Evolutionary conservation across 1,284 basidiomycete species (phyloP), one percentile per base, ranked within the genome.

Genomic region (Rhodotorula sp.): DNA sequence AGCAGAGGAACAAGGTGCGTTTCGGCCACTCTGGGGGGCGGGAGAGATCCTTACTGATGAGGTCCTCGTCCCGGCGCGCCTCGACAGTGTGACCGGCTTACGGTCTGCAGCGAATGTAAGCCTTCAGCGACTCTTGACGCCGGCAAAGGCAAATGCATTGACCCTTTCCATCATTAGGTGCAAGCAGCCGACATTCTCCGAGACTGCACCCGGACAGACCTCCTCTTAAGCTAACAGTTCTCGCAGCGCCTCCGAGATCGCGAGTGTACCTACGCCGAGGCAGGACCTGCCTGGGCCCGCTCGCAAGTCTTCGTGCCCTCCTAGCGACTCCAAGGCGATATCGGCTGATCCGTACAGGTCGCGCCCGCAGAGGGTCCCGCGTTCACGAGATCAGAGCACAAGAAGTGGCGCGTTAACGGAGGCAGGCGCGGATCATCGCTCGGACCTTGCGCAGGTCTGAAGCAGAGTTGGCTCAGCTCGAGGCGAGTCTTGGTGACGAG

Each of bases 41-140:
- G 21, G 31, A 34, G 2, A 19, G 18, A 49, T 12, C 19, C 2
- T 26, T 16, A n/a, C 31, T 1, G 16, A 23, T 8, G 50, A 23
- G 26, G 14, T 26, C 10, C 38, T 23, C 2, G 6, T 23, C 15
- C 2, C 15, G 49, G 3, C 3, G 5, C 19, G 21, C 45, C 26
- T 6, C 14, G 12, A 4, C 50, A 65, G 57, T 65, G 64, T 23
- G 64, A 65, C 34, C 21, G 64, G 31, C 47, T 23, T 5, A 16
- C 21, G 15, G 16, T 15, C 3, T 65, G 64, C 56, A 52, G 48
- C 34, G 48, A 59, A 34, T 65, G 64, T 65, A 48, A 21, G 64
- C 34, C 34, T 8, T 7, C 10, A 5, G 10, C 7, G 26, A 2
- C 10, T 2, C 12, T 23, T 18, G 2, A 23, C 21, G 34, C n/a